These are phyloP conservation scores for Plectosphaerella cucumerina DNA, from an alignment of 2,329 filamentous ascomycete genomes.

Conservation along the genomic window DNA sequence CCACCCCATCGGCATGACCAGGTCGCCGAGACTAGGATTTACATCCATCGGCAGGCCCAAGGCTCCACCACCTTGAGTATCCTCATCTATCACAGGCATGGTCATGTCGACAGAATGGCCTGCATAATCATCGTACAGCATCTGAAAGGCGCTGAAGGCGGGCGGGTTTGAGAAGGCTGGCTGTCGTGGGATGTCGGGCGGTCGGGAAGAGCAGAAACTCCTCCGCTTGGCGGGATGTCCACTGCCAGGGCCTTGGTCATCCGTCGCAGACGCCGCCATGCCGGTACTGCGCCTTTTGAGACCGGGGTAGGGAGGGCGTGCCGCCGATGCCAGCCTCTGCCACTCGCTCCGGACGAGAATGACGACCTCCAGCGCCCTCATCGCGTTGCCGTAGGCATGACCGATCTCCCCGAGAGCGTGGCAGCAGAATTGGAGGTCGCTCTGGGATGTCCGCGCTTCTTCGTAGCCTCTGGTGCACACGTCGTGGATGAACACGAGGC, in stretches of 20 bases:
- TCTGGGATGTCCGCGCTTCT: conserved; percentile 3
- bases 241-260: not conserved
- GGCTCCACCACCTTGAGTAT: not conserved
- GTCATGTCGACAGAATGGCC: conserved; percentile 1
- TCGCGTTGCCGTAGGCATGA: conserved; percentile 12
- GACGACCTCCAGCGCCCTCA: conserved; percentile 12
- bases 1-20: not conserved
- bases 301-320: conserved; percentile 13
- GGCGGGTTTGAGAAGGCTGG: not conserved
- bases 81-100: not conserved
- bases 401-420: conserved; percentile 18
- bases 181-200: not conserved
- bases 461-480: conserved; percentile 6
- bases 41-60: not conserved
- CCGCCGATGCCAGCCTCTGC: conserved; percentile 5
- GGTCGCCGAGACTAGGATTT: not conserved
- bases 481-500: conserved; percentile 15
- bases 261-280: not conserved
- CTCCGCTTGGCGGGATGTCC: not conserved
- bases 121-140: not conserved
- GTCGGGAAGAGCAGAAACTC: not conserved
- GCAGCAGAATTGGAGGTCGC: conserved; percentile 17
- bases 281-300: not conserved
- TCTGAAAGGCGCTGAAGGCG: conserved; percentile 1
- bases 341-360: conserved; percentile 13